A percentile compares a stretch with the other conserved stretches of the same genome.
Conservation (phyloP, 192 early-diverging fungal genomes). For the Polychytrium aggregatum region DNA sequence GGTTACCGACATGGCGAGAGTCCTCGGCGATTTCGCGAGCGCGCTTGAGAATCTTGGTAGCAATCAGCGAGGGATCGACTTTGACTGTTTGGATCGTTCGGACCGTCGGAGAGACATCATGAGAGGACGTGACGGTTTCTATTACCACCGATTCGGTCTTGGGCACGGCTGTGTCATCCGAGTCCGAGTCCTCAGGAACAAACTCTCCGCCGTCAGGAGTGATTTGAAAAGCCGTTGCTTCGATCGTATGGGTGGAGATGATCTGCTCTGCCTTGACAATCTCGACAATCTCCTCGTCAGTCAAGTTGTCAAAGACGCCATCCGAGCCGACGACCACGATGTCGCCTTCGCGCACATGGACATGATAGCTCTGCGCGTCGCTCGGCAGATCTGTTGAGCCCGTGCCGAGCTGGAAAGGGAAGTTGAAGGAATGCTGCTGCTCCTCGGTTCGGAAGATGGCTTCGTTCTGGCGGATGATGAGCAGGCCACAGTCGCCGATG, state of each 20-base stretch:
- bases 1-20: slow-evolving; percentile 55
- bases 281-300: slow-evolving; percentile 95
- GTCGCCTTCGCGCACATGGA: slow-evolving; percentile 85
- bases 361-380: slow-evolving; percentile 71
- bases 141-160: too few species aligned
- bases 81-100: slow-evolving; percentile 2
- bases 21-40: slow-evolving; percentile 77
- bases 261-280: slow-evolving; percentile 36
- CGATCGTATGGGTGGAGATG: not conserved
- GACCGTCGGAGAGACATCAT: too few species aligned
- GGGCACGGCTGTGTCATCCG: too few species aligned
- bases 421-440: slow-evolving; percentile 98
- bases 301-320: slow-evolving; percentile 95
- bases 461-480: slow-evolving; percentile 75
- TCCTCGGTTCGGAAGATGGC: slow-evolving; percentile 90
- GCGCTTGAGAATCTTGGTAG: slow-evolving; percentile 64
- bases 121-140: too few species aligned
- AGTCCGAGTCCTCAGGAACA: not conserved
- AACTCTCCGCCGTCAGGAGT: too few species aligned
- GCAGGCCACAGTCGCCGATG: slow-evolving; percentile 88
- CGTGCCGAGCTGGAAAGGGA: slow-evolving; percentile 91
- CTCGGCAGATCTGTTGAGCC: slow-evolving; percentile 65
- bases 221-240: too few species aligned
- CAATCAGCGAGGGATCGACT: slow-evolving; percentile 61
- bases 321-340: slow-evolving; percentile 87